Percentiles rank a stretch among this genome's conserved stretches.
These are phyloP conservation scores for Phytophthora macrochlamydospora DNA, from an alignment of 352 stramenopile genomes.

Conservation along the genomic window DNA sequence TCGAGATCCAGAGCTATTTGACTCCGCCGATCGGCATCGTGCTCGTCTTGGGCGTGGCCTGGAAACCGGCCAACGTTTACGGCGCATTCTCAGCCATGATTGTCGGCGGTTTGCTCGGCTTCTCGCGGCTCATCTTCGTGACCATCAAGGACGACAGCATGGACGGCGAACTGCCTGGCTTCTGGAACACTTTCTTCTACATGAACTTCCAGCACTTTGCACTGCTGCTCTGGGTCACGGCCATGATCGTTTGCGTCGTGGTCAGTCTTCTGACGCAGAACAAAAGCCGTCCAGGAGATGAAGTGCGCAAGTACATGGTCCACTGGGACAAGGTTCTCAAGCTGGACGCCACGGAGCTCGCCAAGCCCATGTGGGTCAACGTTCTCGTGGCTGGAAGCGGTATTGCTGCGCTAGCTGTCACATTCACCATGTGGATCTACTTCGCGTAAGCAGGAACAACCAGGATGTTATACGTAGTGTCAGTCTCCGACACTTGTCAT, in stretches of 20 bases:
- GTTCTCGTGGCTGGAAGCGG: conserved; percentile 42
- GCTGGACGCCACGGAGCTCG: conserved; percentile 51
- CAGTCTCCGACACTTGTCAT: conserved; percentile 22
- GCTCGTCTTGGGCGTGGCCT: conserved; percentile 58
- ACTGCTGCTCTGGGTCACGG: conserved; percentile 55
- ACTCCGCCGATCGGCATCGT: conserved; percentile 67
- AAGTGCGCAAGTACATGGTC: conserved; percentile 58
- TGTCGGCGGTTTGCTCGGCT: conserved; percentile 48
- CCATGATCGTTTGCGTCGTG: conserved; percentile 51
- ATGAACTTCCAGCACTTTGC: conserved; percentile 80
- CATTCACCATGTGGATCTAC: conserved; percentile 63
- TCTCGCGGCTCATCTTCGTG: conserved; percentile 61
- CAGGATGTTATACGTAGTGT: conserved; percentile 15
- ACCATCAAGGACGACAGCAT: conserved; percentile 53
- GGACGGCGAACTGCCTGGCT: conserved; percentile 41
- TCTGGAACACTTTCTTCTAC: conserved; percentile 66
- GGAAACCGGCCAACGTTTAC: conserved; percentile 54
- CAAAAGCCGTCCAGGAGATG: conserved; percentile 36
- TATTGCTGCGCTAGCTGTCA: conserved; percentile 48
- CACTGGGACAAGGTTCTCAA: conserved; percentile 57
- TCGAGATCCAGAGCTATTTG: conserved; percentile 71
- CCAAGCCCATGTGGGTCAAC: conserved; percentile 59
- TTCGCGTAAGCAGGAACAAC: conserved; percentile 35
- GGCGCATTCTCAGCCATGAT: conserved; percentile 58
- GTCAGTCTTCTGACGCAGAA: conserved; percentile 56